phyloP scores from a whole-genome alignment of 139 green algal genomes.

The Protoeuglena noctilucae region DNA sequence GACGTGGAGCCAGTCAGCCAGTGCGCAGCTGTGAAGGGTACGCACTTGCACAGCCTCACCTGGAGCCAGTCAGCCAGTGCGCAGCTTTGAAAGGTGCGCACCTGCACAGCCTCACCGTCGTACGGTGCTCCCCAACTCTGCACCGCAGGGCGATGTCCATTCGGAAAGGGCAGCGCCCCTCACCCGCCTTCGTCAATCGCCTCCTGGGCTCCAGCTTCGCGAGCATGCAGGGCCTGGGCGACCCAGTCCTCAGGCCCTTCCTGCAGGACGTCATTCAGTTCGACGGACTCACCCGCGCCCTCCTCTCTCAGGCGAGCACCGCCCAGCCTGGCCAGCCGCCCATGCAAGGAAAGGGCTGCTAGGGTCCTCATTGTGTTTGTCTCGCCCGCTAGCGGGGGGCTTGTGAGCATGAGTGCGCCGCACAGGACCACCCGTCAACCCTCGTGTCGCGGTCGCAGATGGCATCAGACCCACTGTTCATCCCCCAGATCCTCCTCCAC shows the following conservation, averaged over 20 bases:
- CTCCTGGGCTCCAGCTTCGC: conserved; percentile 65
- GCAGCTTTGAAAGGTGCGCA: neutral
- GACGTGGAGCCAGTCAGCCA: neutral
- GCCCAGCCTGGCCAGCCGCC: conserved; percentile 9
- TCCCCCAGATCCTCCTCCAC: conserved; percentile 37
- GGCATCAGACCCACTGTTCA: conserved; percentile 31
- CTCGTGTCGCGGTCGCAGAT: conserved; percentile 17
- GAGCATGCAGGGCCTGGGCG: conserved; percentile 50
- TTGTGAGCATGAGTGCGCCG: neutral
- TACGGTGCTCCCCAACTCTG: conserved; percentile 57
- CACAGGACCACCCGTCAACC: neutral
- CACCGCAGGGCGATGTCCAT: conserved; percentile 80
- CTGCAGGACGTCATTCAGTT: conserved; percentile 33
- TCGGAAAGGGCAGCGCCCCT: conserved; percentile 4
- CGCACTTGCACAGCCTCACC: neutral
- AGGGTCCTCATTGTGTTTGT: neutral
- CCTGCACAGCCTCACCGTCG: conserved; percentile 43
- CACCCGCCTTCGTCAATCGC: conserved; percentile 53
- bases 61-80: conserved; percentile 4
- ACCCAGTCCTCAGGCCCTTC: conserved; percentile 66
- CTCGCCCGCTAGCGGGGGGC: neutral
- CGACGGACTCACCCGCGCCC: neutral
- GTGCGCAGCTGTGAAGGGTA: neutral
- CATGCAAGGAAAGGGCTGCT: too few species aligned
- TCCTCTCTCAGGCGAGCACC: neutral